phyloP scores from a whole-genome alignment of 176 grass and related monocot species.

The Otatea glauca region DNA sequence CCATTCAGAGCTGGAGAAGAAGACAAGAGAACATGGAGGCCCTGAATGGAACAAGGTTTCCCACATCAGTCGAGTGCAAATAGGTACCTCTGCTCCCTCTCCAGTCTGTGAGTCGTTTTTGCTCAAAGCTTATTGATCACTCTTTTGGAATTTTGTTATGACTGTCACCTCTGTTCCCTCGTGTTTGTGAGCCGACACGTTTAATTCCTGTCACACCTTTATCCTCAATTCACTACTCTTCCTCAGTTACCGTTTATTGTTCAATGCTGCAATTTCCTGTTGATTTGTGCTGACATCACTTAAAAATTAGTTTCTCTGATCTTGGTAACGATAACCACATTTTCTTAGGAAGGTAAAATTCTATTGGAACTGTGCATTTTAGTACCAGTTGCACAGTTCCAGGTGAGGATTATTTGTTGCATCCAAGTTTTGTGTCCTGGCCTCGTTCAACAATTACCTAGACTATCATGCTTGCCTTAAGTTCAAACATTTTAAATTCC shows the following conservation, averaged over 20 bases:
- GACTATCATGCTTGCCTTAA: neutral
- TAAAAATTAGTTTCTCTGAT: neutral
- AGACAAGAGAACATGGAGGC: neutral
- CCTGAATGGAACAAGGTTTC: neutral
- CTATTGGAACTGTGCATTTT: too few species aligned
- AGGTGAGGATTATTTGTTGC: too few species aligned
- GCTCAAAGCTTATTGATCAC: neutral
- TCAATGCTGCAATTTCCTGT: neutral
- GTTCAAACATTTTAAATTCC: neutral
- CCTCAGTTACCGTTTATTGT: neutral
- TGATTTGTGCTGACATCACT: too few species aligned
- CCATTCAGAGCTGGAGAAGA: neutral
- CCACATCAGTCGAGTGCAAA: neutral
- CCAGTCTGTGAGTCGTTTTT: too few species aligned
- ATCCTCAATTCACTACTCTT: neutral
- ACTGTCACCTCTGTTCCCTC: too few species aligned
- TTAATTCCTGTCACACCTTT: too few species aligned
- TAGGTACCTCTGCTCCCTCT: constrained; percentile 21
- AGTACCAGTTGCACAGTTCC: too few species aligned
- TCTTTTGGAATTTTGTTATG: neutral
- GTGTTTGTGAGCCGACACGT: too few species aligned
- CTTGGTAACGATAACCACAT: too few species aligned
- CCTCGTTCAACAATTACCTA: too few species aligned
- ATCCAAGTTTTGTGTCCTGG: too few species aligned
- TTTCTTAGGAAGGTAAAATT: too few species aligned